Conservation (phyloP, 139 green algal genomes). For the Nannochloris sp. region DNA sequence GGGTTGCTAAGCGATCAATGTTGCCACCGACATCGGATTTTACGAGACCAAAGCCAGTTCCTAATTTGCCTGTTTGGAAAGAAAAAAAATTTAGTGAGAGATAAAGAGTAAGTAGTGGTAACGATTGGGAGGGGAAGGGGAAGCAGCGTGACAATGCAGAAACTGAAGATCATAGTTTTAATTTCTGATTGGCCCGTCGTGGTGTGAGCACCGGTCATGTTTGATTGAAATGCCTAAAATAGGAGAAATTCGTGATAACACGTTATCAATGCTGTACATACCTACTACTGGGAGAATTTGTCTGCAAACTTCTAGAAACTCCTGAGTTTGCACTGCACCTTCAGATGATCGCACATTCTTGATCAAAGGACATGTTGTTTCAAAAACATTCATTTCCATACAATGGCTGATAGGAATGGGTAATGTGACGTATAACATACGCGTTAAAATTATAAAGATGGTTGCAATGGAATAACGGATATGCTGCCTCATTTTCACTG, state of each 20-base stretch:
- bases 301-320: slow-evolving; percentile 44
- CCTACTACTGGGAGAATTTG: slow-evolving; percentile 51
- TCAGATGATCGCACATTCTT: slow-evolving; percentile 19
- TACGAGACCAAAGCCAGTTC: slow-evolving; percentile 53
- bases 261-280: too few species aligned
- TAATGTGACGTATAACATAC: too few species aligned
- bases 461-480: too few species aligned
- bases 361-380: not conserved
- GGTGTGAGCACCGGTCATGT: too few species aligned
- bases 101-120: not conserved
- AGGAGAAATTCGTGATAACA: too few species aligned
- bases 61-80: slow-evolving; percentile 54
- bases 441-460: too few species aligned
- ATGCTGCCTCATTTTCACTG: too few species aligned
- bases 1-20: slow-evolving; percentile 50
- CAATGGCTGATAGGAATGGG: too few species aligned
- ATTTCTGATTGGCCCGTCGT: too few species aligned
- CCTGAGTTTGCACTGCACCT: slow-evolving; percentile 40
- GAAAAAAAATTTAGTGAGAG: not conserved
- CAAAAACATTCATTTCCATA: slow-evolving; percentile 7
- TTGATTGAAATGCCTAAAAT: too few species aligned
- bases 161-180: not conserved
- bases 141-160: not conserved
- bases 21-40: slow-evolving; percentile 59
- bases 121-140: not conserved